Evolutionary conservation across 2,329 filamentous ascomycete species (phyloP).

Genomic region (Pyrenophora seminiperda): DNA sequence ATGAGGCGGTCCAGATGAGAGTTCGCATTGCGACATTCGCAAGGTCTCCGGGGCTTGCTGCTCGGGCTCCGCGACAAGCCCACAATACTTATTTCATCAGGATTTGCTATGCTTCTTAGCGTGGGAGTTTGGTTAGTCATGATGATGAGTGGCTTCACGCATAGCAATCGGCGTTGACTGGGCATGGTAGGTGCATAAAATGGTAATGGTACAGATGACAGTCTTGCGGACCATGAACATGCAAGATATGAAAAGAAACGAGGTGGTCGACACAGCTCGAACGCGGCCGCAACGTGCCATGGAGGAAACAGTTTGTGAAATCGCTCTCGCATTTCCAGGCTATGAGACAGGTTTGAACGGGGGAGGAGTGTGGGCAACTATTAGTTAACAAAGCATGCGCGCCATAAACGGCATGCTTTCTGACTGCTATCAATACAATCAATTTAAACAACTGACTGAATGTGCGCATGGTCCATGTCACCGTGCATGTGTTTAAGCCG

Average conservation of each 20-base stretch:
- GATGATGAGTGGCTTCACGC: constrained; percentile 30
- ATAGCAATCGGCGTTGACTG: constrained; percentile 48
- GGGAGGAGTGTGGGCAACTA: constrained; percentile 2
- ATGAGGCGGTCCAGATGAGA: constrained; percentile 31
- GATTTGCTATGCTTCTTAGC: constrained; percentile 41
- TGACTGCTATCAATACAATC: constrained; percentile 9
- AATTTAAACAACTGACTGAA: not conserved
- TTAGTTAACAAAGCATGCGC: constrained; percentile 17
- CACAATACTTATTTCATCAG: constrained; percentile 21
- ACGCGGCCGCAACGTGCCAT: constrained; percentile 17
- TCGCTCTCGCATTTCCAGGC: constrained; percentile 22
- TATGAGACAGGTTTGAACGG: constrained; percentile 13
- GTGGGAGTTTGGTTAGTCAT: constrained; percentile 31
- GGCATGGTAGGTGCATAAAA: constrained; percentile 29
- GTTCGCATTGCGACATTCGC: constrained; percentile 17
- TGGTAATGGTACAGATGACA: constrained; percentile 4
- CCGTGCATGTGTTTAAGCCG: no score
- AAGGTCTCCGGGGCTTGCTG: constrained; percentile 12
- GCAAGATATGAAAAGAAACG: constrained; percentile 5
- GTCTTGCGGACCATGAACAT: not conserved
- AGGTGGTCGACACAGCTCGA: constrained; percentile 1
- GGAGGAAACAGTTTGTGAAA: constrained; percentile 16
- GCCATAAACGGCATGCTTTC: constrained; percentile 8
- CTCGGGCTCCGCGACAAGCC: constrained; percentile 9
- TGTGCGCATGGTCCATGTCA: no score